Evolutionary conservation across 75 land plant species (phyloP), one percentile per base, ranked within the genome.

Genomic region (Pseudotsuga menziesii): DNA sequence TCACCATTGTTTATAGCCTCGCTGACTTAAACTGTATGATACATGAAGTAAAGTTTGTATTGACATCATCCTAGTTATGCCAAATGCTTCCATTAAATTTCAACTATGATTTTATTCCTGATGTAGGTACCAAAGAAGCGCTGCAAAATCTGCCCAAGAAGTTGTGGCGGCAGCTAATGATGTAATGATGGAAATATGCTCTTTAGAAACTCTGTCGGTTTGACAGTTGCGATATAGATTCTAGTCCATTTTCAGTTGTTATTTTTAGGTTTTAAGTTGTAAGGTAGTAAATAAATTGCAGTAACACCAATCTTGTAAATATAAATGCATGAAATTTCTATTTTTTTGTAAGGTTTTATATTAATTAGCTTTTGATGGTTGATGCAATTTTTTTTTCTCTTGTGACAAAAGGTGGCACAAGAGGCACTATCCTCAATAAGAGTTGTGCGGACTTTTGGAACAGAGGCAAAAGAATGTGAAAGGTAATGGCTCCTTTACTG

Each of bases 401-500:
- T 80, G 13, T 57, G 57, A 70, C 55, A 41, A 39, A 59, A 93
- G 95, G 93, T 91, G 44, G 93, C 98, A 56, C 94, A 95, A 77
- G 98, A 95, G 84, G 88, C 93, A 59, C 76, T 95, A 4, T 95
- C 96, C 73, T 82, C 91, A 56, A 78, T 88, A 61, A 88, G 94
- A 82, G 87, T 94, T 67, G 94, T 95, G 23, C 87, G 96, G 41
- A 89, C 90, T 39, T 95, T 93, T 88, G 96, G 98, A 32, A 93
- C 98, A 66, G 98, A 95, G 76, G 84, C 83, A 15, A 80, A 88
- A 74, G 98, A 95, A 79, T 29, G 85, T 78, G 80, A 72, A 81
- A 91, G 98, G 98, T 82, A 80, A 73, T 25, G 26, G 39, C 12
- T 41, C 61, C 29, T 35, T 19, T 32, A 56, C 55, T 17, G 11